Evolutionary conservation across 768 basidiomycete genomes (phyloP), one percentile per base, ranked within the genome.

Genomic region (Boletus bicolor): DNA sequence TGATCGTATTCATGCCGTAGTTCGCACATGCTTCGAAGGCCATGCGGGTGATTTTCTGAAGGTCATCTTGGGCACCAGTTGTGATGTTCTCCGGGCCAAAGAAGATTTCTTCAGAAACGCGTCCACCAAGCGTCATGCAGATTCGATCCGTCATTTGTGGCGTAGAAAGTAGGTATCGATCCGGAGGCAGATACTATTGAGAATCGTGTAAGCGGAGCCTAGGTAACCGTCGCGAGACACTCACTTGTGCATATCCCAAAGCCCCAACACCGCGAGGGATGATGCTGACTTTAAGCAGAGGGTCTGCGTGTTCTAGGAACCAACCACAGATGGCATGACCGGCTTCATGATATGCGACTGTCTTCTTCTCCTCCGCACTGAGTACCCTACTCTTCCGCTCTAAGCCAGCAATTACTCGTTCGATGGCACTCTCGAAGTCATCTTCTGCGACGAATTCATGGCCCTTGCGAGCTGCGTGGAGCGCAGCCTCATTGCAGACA

Each of bases 251-350:
- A 72, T 98, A 99, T 45, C 96, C 96, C 39, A 99, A 78, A 24
- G 95, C 93, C 36, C 95, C 97, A 48, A 91, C 87, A 50, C 97
- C 97, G 62, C 95, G 84, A 41, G 97, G 97, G 58, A 99, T 98
- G 72, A 99, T 99, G 73, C 91, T 95, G 55, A 99, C 97, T 74
- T 99, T 98, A 60, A 98, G 82, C 46, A 98, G 75, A 37, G 96
- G 96, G 68, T 98, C 94, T 43, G 97, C 97, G 60, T 95, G 92
- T 73, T 98, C 93, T 62, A 99, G 77, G 81, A 91, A 98, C 97
- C 97, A 99, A 4, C 97, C 97, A 66, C 92, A 95, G 44, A 98
- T 87, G 21, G 97, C 97, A 72, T 99, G 97, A 5, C 97, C 97
- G 24, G 97, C 97, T 78, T 99, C 97, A 68, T 99, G 97, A 71